These are phyloP conservation scores for Drosera spatulata DNA, from an alignment of 179 eudicot genomes.

Conservation along the genomic window DNA sequence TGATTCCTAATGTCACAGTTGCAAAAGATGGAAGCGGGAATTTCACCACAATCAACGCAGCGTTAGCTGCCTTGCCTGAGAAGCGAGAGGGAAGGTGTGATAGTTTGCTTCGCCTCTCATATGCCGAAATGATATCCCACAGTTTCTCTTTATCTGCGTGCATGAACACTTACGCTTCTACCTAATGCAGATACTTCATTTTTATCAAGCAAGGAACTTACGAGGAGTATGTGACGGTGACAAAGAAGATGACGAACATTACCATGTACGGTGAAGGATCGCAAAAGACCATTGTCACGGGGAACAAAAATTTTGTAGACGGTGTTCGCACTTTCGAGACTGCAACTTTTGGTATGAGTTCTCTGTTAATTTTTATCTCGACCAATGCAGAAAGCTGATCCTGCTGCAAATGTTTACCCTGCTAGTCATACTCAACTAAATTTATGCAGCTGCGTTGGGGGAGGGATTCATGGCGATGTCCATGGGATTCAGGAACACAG, in stretches of 20 bases:
- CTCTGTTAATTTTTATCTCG: too few species aligned
- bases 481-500: constrained; percentile 63
- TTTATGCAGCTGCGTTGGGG: constrained; percentile 47
- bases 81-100: constrained; percentile 41
- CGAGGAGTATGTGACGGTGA: constrained; percentile 52
- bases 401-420: too few species aligned
- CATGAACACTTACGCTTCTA: too few species aligned
- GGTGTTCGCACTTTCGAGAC: constrained; percentile 52
- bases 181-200: constrained; percentile 38
- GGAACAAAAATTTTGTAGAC: constrained; percentile 60
- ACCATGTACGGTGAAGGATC: constrained; percentile 87
- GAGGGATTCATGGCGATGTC: constrained; percentile 56
- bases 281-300: constrained; percentile 54
- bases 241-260: constrained; percentile 45
- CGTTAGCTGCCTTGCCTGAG: constrained; percentile 45
- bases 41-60: constrained; percentile 44
- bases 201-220: constrained; percentile 55
- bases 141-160: too few species aligned
- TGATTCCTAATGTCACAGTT: constrained; percentile 41
- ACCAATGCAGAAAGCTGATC: too few species aligned
- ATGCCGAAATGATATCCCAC: too few species aligned
- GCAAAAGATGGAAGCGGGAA: constrained; percentile 87
- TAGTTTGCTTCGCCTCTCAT: not conserved
- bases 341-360: constrained; percentile 56
- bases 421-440: not conserved